Percentiles rank a stretch among this genome's conserved stretches.
Conservation (phyloP, 352 stramenopile genomes). For the Phytophthora tentaculata region DNA sequence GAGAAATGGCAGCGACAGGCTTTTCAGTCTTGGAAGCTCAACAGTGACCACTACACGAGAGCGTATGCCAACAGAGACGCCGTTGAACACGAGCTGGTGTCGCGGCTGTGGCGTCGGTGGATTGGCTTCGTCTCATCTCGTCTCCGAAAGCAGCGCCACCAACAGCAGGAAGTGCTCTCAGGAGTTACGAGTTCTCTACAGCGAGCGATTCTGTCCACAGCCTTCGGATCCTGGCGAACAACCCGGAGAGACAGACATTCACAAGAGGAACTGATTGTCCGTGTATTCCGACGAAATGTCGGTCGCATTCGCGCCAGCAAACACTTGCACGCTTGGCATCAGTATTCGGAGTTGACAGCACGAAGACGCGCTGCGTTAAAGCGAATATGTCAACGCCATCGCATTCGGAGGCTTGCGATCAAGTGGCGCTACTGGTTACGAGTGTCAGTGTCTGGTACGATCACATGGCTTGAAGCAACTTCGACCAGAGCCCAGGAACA, state of each 20-base stretch:
- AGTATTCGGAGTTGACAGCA: constrained; percentile 3
- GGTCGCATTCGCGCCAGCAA: background rate
- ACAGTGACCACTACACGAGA: constrained; percentile 14
- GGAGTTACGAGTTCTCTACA: constrained; percentile 12
- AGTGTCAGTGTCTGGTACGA: background rate
- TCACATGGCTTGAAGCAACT: constrained; percentile 17
- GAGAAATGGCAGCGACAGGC: constrained; percentile 14
- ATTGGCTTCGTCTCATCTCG: constrained; percentile 22
- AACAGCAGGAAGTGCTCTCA: constrained; percentile 16
- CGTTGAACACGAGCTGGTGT: constrained; percentile 22
- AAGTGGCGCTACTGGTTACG: constrained; percentile 26
- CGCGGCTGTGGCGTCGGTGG: constrained; percentile 37
- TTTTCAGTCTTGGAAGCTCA: constrained; percentile 33
- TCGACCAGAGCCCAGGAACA: constrained; percentile 15
- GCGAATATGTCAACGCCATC: constrained; percentile 7
- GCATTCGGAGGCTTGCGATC: constrained; percentile 1
- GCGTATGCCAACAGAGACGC: background rate
- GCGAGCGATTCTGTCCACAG: constrained; percentile 17
- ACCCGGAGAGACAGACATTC: constrained; percentile 6
- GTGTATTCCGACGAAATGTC: constrained; percentile 3
- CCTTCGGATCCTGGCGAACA: constrained; percentile 28
- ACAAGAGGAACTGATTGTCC: constrained; percentile 5
- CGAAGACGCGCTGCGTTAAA: constrained; percentile 15
- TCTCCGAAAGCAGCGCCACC: constrained; percentile 15
- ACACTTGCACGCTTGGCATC: constrained; percentile 21